Base-by-base conservation (phyloP, 2,329 filamentous ascomycete genomes). In the Stromatinia cepivora region DNA sequence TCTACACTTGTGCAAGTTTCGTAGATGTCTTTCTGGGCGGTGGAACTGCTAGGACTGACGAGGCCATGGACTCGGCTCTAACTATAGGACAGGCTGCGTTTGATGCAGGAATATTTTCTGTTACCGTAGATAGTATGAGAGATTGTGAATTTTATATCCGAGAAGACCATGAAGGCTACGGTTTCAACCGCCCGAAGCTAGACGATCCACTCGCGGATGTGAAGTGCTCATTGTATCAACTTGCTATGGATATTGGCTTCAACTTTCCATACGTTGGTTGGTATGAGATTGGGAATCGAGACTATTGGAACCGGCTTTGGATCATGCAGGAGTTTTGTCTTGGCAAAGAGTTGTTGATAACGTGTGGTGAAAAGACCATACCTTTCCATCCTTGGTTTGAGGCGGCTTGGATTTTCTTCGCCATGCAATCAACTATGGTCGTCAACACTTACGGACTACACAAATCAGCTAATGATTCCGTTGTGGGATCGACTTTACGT, bases 261-360 rank as follows among this genome's bases (percentile, higher is more conserved):
- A 42, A 71, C 10, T 69, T 69, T 31, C 67, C 61, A n/a, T 58
- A 58, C 20, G 28, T 52, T 13, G 67, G 36, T 17, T 61, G 54
- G 42, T 61, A 61, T 39, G 56, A 58, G 22, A 34, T 71, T 22
- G 52, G 31, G 1, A 48, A 25, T 34, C 67, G 67, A 46, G 54
- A 46, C 25, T 71, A 71, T 31, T 71, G 68, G 61, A 66, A 67
- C 22, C 50, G 69, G 17, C 62, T 69, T 39, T 71, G 70, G 69
- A 70, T 71, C 34, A 36, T 70, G 28, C 70, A 71, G 57, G 70
- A 71, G 46, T 69, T 71, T n/a, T 66, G 56, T 3, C 39, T 69
- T 36, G 70, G 67, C 10, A 69, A 25, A n/a, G 39, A 61, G 10
- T 42, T 69, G n/a, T 42, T 66, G 28, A 52, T 71, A 28, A 59